Conservation (phyloP, 1,284 basidiomycete species). For the Pisolithus thermaeus region DNA sequence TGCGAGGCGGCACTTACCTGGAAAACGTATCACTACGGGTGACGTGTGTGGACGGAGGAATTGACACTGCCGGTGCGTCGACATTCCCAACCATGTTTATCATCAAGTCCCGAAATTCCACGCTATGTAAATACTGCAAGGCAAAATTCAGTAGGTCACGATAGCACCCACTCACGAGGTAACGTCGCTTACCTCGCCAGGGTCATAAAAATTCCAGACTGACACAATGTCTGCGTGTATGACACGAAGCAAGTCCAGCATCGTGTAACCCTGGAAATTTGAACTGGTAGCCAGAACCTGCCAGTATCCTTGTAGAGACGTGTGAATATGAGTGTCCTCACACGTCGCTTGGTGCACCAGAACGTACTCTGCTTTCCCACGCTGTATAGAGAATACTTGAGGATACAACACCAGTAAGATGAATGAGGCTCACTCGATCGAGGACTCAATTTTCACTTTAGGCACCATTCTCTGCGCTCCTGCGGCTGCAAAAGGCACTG, state of each 20-base stretch:
- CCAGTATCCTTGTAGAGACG: constrained; percentile 16
- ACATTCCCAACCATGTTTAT: not conserved
- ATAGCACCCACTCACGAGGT: not conserved
- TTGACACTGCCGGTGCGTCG: not conserved
- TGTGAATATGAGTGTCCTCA: not conserved
- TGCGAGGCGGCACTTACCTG: too few relatives aligned
- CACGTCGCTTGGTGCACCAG: not conserved
- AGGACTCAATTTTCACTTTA: constrained; percentile 1
- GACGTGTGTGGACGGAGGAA: too few relatives aligned
- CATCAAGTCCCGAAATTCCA: constrained; percentile 1
- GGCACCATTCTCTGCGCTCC: constrained; percentile 2
- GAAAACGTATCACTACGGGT: too few relatives aligned
- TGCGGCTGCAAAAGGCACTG: not conserved
- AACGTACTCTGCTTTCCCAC: constrained; percentile 16
- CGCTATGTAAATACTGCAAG: not conserved
- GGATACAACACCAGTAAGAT: not conserved
- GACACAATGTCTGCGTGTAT: constrained; percentile 18
- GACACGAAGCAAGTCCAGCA: constrained; percentile 12
- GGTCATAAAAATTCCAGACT: constrained; percentile 21
- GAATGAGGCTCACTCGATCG: constrained; percentile 1
- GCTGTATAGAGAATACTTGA: constrained; percentile 3
- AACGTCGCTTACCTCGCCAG: constrained; percentile 6
- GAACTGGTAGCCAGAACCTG: constrained; percentile 13
- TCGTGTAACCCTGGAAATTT: constrained; percentile 9
- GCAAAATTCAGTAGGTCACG: too few relatives aligned